Evolutionary conservation across 192 early-diverging fungal genomes (phyloP).

Genomic region (Rhizophagus clarus): DNA sequence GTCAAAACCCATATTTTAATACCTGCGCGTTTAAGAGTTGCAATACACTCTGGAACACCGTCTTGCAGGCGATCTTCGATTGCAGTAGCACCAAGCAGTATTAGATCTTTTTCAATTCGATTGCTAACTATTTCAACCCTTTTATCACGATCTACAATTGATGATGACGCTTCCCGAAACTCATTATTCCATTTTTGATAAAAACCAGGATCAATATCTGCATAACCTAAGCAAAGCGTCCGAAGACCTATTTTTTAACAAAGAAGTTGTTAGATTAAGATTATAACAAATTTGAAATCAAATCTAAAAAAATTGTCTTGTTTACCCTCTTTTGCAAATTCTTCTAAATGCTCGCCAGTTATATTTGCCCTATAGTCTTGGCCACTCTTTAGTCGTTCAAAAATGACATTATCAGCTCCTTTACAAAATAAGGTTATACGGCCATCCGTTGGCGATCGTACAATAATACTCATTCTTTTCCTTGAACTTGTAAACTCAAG

Average conservation of each 20-base stretch:
- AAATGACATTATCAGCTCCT: conserved; percentile 77
- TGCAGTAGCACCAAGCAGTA: conserved; percentile 71
- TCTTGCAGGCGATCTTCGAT: conserved; percentile 83
- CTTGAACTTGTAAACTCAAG: conserved; percentile 73
- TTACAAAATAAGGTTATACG: conserved; percentile 61
- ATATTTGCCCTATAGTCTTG: conserved; percentile 61
- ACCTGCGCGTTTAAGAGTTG: conserved; percentile 60
- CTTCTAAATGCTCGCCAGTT: conserved; percentile 74
- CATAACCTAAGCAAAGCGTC: conserved; percentile 73
- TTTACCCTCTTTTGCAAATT: conserved; percentile 71
- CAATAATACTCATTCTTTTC: conserved; percentile 72
- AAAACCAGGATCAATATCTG: conserved; percentile 51
- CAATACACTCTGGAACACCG: conserved; percentile 75
- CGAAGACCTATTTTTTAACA: conserved; percentile 52
- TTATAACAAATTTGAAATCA: neutral
- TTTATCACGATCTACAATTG: conserved; percentile 61
- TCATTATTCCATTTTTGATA: conserved; percentile 60
- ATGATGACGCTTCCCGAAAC: conserved; percentile 54
- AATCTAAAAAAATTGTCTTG: conserved; percentile 37
- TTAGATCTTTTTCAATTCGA: conserved; percentile 62
- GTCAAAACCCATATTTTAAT: conserved; percentile 84
- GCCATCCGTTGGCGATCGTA: conserved; percentile 45
- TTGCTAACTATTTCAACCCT: conserved; percentile 56
- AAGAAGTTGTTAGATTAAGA: neutral
- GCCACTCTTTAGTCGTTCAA: conserved; percentile 58